These are phyloP conservation scores for Microbotryum violaceum DNA, from an alignment of 1,284 basidiomycete species.

Conservation along the genomic window DNA sequence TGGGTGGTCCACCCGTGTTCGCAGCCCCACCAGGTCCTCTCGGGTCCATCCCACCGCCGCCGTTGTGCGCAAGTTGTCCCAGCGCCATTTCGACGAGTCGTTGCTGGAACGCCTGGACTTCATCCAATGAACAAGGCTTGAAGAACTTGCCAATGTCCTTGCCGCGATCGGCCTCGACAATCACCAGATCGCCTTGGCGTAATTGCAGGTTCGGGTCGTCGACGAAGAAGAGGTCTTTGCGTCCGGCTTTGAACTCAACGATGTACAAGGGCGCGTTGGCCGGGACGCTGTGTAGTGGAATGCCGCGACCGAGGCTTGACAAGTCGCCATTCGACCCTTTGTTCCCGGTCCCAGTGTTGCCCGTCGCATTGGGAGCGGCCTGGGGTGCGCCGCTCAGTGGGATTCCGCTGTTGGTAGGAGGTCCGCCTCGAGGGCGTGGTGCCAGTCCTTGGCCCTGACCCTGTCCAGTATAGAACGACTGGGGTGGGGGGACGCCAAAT, in stretches of 20 bases:
- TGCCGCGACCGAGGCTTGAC: conserved; percentile 66
- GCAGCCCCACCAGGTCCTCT: neutral
- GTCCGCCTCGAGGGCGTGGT: too few relatives aligned
- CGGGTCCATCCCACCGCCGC: neutral
- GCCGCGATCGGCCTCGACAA: conserved; percentile 93
- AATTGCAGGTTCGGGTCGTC: conserved; percentile 53
- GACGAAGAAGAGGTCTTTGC: conserved; percentile 88
- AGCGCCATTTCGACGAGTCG: conserved; percentile 48
- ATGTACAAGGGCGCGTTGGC: conserved; percentile 83
- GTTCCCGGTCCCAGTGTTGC: too few relatives aligned
- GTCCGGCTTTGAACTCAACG: conserved; percentile 93
- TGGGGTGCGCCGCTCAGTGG: too few relatives aligned
- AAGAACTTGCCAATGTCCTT: conserved; percentile 44
- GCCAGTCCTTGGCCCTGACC: too few relatives aligned
- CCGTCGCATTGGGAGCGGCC: too few relatives aligned
- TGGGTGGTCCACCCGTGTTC: conserved; percentile 2
- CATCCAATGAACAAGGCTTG: conserved; percentile 75
- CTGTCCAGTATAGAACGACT: too few relatives aligned
- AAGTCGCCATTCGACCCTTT: conserved; percentile 14
- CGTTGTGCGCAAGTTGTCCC: conserved; percentile 24
- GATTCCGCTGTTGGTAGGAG: too few relatives aligned
- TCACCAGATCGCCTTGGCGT: conserved; percentile 78
- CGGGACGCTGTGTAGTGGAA: conserved; percentile 74
- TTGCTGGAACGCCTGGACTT: conserved; percentile 83
- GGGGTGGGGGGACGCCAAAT: too few relatives aligned